phyloP scores from a whole-genome alignment of 2,329 filamentous ascomycete genomes.

The Sporothrix euskadiensis region DNA sequence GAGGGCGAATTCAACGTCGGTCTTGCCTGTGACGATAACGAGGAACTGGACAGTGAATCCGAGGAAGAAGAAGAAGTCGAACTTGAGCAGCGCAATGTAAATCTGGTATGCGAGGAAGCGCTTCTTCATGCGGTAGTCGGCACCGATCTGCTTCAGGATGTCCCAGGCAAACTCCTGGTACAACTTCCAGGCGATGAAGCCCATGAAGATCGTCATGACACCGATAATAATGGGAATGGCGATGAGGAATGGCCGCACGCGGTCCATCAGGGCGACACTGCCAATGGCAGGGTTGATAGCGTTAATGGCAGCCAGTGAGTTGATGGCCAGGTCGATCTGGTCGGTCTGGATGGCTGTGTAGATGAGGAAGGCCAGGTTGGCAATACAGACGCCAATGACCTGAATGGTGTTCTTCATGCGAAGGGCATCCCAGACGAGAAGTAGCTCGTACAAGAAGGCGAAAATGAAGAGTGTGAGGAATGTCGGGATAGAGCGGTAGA shows the following conservation, averaged over 20 bases:
- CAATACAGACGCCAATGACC: conserved; percentile 89
- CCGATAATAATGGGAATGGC: conserved; percentile 84
- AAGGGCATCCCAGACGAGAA: conserved; percentile 90
- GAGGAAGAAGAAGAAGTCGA: conserved; percentile 99
- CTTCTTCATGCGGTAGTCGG: conserved; percentile 94
- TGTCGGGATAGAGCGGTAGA: conserved; percentile 78
- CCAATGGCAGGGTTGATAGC: conserved; percentile 32
- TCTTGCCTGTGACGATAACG: conserved; percentile 75
- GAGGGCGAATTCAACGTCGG: conserved; percentile 75
- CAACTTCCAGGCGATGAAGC: conserved; percentile 84
- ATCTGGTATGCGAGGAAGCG: conserved; percentile 98
- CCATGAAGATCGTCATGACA: conserved; percentile 70
- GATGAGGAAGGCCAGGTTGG: conserved; percentile 86
- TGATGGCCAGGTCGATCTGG: conserved; percentile 77
- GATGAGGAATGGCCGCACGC: conserved; percentile 74
- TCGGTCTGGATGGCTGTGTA: conserved; percentile 93
- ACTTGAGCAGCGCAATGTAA: conserved; percentile 96
- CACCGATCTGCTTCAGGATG: conserved; percentile 98
- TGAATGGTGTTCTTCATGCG: conserved; percentile 98
- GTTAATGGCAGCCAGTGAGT: conserved; percentile 54
- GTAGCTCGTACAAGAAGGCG: conserved; percentile 87
- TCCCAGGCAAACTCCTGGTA: conserved; percentile 99
- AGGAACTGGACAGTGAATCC: conserved; percentile 98
- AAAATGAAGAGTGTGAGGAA: conserved; percentile 97
- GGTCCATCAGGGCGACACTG: conserved; percentile 60